Base-by-base conservation (phyloP, 1,139 yeast species). In the Geotrichum bryndzae region DNA sequence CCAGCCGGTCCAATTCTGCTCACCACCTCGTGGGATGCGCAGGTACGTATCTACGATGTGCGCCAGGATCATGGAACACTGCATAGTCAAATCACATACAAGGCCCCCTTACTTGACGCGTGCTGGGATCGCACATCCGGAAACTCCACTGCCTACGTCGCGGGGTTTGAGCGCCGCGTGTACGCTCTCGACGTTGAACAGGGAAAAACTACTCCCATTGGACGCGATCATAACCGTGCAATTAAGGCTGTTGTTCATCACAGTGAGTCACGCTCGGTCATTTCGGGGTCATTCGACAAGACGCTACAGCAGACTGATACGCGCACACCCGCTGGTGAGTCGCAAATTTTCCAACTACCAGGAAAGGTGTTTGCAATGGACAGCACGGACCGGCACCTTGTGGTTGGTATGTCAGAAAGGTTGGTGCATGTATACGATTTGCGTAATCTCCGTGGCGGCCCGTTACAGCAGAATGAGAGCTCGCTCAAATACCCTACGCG, bases 401-500 rank as follows among this genome's bases (percentile, higher is more conserved):
- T 86, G 0, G 79, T 87, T 35, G 90, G 85, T 0, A 77, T 84
- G 76, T 77, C 86, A 1, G 78, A 80, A 29, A 78, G 87, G 57
- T 71, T 76, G 27, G 80, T 87, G 8, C 82, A 85, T 64, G 75
- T 86, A 11, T 89, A 81, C 75, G 96, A 84, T 68, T 73, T 79
- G 33, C 74, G 86, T 57, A 79, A 79, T 59, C 71, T 79, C 64
- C 67, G 67, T 1, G 68, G 51, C n/a, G 59, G 67, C 29, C 89
- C 87, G 0, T 63, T 80, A 50, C 84, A 81, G 66, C 73, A 77
- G 8, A 77, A 90, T 54, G 90, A 88, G 64, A 82, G 88, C 58
- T 92, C 96, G 0, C 79, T 90, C 61, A 84, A 86, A 68, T 85
- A 84, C 69, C 95, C 89, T 72, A 84, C 90, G 1, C 78, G 86